These are phyloP conservation scores for Acidomyces sp. DNA, from an alignment of 495 filamentous ascomycete species.

Conservation along the genomic window DNA sequence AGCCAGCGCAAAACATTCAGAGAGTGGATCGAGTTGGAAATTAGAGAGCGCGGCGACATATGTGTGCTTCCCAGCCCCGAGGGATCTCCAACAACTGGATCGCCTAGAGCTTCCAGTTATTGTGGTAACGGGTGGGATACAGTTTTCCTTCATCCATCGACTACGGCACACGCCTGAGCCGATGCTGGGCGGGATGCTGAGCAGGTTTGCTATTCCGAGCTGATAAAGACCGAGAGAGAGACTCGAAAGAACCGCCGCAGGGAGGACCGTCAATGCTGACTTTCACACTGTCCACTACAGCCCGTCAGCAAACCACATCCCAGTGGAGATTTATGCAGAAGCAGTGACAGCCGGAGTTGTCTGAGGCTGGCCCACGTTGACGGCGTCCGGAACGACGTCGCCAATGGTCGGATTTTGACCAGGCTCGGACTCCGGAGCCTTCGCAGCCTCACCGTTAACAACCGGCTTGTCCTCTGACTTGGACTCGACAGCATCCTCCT, in stretches of 20 bases:
- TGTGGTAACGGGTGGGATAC: not conserved
- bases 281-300: not conserved
- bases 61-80: not conserved
- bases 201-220: too few relatives aligned
- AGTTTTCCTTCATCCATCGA: too few relatives aligned
- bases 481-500: not conserved
- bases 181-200: too few relatives aligned
- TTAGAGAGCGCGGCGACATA: not conserved
- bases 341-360: slow-evolving; percentile 29
- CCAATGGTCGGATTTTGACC: slow-evolving; percentile 19
- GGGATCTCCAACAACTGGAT: not conserved
- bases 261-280: not conserved
- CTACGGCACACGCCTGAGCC: too few relatives aligned
- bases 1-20: not conserved
- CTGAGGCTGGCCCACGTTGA: slow-evolving; percentile 25
- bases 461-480: slow-evolving; percentile 17
- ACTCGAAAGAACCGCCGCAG: not conserved
- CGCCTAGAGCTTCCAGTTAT: not conserved
- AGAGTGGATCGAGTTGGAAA: slow-evolving; percentile 1
- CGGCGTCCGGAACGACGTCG: slow-evolving; percentile 30
- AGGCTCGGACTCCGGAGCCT: slow-evolving; percentile 16
- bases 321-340: slow-evolving; percentile 29
- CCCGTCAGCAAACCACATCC: not conserved
- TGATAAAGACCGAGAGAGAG: too few relatives aligned
- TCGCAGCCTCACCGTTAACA: slow-evolving; percentile 20